A percentile compares a stretch with the other conserved stretches of the same genome.
These are phyloP conservation scores for Zoysia matrella DNA, from an alignment of 202 grass and related monocot genomes.

Conservation along the genomic window DNA sequence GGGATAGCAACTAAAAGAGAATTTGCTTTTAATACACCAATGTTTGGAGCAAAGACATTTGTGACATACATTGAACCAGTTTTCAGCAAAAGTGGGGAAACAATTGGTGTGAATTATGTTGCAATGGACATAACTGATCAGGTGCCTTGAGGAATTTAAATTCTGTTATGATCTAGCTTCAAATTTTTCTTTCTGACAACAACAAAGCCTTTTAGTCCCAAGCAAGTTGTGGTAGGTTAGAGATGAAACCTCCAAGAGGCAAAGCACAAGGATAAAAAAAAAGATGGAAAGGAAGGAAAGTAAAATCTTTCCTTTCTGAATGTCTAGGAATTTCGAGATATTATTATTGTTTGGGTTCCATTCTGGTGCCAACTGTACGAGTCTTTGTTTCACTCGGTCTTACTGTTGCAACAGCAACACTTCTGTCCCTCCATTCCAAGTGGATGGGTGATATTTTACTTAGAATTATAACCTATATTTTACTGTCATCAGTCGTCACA, in stretches of 20 bases:
- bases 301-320: not conserved
- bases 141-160: slow-evolving; percentile 51
- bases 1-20: slow-evolving; percentile 76
- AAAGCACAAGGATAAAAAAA: too few relatives aligned
- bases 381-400: slow-evolving; percentile 15
- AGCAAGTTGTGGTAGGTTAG: too few relatives aligned
- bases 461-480: slow-evolving; percentile 19
- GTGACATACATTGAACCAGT: slow-evolving; percentile 94
- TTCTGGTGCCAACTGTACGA: not conserved
- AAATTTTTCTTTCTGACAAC: not conserved
- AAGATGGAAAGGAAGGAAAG: too few relatives aligned
- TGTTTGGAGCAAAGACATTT: slow-evolving; percentile 95
- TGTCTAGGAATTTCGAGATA: slow-evolving; percentile 12
- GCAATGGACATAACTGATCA: slow-evolving; percentile 93
- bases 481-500: not conserved
- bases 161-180: slow-evolving; percentile 20
- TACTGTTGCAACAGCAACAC: slow-evolving; percentile 5
- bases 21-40: slow-evolving; percentile 78
- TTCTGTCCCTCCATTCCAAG: not conserved
- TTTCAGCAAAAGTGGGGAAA: slow-evolving; percentile 71
- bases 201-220: too few relatives aligned
- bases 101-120: slow-evolving; percentile 94
- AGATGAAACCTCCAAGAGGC: too few relatives aligned
- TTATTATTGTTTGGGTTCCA: not conserved
- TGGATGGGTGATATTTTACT: slow-evolving; percentile 4